Evolutionary conservation across 108 stramenopile genomes (phyloP), one percentile per base, ranked within the genome.

Genomic region (Pinguiococcus pyrenoidosus): DNA sequence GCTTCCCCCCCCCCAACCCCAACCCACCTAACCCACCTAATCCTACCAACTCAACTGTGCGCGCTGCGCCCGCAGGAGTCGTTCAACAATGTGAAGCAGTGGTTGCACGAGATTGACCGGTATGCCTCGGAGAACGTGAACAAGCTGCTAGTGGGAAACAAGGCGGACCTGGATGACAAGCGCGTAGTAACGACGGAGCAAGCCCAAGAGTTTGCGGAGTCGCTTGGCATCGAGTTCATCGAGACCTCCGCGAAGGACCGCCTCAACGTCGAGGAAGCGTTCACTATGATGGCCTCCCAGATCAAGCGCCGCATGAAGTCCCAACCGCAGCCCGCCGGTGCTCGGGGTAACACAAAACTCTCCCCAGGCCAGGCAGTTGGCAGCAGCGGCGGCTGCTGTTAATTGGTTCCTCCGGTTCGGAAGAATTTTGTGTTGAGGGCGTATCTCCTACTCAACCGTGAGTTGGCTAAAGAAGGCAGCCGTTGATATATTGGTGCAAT

Each of bases 81-180:
- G 21, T 94, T 97, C 79, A 88, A 91, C 56, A 92, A 98, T 58
- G 92, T 70, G 18, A 94, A 94, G 80, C 87, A 92, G 64, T 99
- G 96, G 96, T 75, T 99, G 29, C 88, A 96, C 62, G 96, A 99
- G 68, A 94, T 96, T 60, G 90, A 96, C 73, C 70, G 90, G 56
- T 94, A 99, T 67, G 93, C 92, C 14, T 85, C 81, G 9, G 90
- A 92, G 62, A 94, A 94, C 57, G 92, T 96, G 43, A 94, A 94
- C 76, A 99, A 92, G 73, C 87, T 99, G 32, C 78, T 99, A 24
- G 92, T 99, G 24, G 97, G 97, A 37, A 99, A 99, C 79, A 99
- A 99, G 81, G 84, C 81, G 65, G 97, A 99, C 77, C 69, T 96
- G 39, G 84, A 85, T 26, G 68, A 69, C 41, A 88, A 89, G 71